Evolutionary conservation across 2,329 filamentous ascomycete genomes (phyloP).

Genomic region (Penicillium capsulatum): DNA sequence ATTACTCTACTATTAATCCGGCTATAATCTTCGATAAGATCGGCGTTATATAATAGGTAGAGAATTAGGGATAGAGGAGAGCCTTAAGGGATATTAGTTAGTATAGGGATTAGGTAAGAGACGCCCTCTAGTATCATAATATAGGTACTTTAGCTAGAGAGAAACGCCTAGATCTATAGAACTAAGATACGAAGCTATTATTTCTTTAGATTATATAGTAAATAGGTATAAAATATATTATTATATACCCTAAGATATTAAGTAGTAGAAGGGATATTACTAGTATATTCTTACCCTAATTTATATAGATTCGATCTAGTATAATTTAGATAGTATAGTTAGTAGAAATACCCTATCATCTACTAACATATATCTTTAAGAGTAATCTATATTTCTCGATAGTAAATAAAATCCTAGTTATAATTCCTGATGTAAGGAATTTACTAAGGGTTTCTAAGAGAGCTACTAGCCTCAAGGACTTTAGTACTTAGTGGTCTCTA

Average conservation of each 20-base stretch:
- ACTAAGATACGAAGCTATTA: neutral
- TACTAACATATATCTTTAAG: no score
- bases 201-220: constrained; percentile 1
- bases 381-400: no score
- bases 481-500: no score
- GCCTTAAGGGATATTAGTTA: neutral
- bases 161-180: neutral
- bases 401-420: no score
- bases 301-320: neutral
- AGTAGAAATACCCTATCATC: no score
- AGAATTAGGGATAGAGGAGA: neutral
- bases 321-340: no score
- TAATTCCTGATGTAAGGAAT: no score
- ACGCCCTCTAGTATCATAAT: constrained; percentile 2
- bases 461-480: no score
- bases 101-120: neutral
- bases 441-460: no score
- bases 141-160: neutral
- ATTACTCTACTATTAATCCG: no score
- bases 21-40: no score
- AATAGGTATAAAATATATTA: neutral
- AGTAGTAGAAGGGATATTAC: neutral
- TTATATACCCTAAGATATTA: neutral
- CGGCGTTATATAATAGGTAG: no score
- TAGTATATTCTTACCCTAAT: neutral